Percentiles rank a stretch among this genome's conserved stretches.
Conservation (phyloP, 164 flowering plant species). For the Malania oleifera region DNA sequence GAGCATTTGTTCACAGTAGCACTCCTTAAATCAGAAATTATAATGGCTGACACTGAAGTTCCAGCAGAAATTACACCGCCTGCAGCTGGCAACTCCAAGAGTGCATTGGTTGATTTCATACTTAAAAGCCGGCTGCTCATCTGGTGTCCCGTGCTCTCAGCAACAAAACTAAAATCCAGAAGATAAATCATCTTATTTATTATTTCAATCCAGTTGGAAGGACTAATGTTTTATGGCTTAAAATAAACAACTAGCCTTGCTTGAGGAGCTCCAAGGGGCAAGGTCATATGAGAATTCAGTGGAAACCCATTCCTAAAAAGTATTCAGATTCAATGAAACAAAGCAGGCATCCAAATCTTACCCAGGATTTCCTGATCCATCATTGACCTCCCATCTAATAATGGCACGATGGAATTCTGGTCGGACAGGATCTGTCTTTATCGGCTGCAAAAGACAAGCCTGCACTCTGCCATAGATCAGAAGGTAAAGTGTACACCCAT, state of each 20-base stretch:
- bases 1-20: slow-evolving; percentile 16
- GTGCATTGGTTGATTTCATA: slow-evolving; percentile 86
- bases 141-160: slow-evolving; percentile 92
- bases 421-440: slow-evolving; percentile 61
- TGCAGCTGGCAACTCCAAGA: slow-evolving; percentile 70
- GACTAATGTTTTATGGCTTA: not conserved
- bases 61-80: slow-evolving; percentile 56
- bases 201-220: not conserved
- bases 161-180: slow-evolving; percentile 63
- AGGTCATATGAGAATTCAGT: not conserved
- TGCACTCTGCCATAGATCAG: slow-evolving; percentile 42
- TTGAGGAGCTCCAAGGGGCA: not conserved
- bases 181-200: not conserved
- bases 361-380: slow-evolving; percentile 81
- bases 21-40: slow-evolving; percentile 59
- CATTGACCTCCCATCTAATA: slow-evolving; percentile 60
- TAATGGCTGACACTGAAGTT: slow-evolving; percentile 52
- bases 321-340: not conserved
- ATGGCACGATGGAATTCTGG: slow-evolving; percentile 84
- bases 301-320: not conserved
- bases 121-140: slow-evolving; percentile 84
- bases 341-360: slow-evolving; percentile 22
- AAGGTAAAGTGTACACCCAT: not conserved
- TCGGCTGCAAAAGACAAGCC: slow-evolving; percentile 60
- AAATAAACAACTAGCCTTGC: not conserved